Evolutionary conservation across 2,329 filamentous ascomycete genomes (phyloP).

Genomic region (Kalaharituber pfeilii): DNA sequence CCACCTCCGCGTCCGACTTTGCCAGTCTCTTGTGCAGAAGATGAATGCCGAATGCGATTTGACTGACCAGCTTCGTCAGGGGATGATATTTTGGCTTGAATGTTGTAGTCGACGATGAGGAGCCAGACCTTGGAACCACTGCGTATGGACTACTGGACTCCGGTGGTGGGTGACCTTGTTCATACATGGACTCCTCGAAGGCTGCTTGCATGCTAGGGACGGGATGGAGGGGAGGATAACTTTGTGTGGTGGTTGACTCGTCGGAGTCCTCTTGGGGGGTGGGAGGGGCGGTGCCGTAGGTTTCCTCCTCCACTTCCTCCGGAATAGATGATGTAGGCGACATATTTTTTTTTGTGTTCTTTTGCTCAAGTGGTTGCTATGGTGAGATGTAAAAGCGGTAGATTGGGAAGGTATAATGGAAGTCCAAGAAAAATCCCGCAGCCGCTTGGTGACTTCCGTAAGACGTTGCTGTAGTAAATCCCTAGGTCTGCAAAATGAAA

Average conservation of each 20-base stretch:
- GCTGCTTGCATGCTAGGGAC: slow-evolving; percentile 61
- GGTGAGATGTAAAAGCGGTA: too few relatives aligned
- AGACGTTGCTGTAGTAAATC: too few relatives aligned
- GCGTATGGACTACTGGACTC: slow-evolving; percentile 1
- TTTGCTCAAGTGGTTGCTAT: too few relatives aligned
- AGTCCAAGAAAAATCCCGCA: too few relatives aligned
- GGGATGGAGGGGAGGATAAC: slow-evolving; percentile 41
- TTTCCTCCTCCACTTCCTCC: background rate
- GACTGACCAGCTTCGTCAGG: slow-evolving; percentile 72
- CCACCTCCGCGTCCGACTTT: slow-evolving; percentile 74
- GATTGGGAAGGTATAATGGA: too few relatives aligned
- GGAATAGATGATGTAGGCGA: background rate
- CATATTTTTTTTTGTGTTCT: background rate
- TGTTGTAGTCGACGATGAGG: background rate
- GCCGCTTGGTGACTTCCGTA: too few relatives aligned
- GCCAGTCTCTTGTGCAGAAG: slow-evolving; percentile 69
- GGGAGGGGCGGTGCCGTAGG: background rate
- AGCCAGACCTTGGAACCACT: slow-evolving; percentile 3
- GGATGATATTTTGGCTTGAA: slow-evolving; percentile 67
- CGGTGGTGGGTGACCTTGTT: slow-evolving; percentile 33
- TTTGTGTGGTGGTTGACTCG: background rate
- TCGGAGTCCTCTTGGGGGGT: background rate
- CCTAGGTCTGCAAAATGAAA: too few relatives aligned
- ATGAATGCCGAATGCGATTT: slow-evolving; percentile 88
- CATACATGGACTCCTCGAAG: slow-evolving; percentile 65